A percentile compares a stretch with the other conserved stretches of the same genome.
Evolutionary conservation across 2,329 filamentous ascomycete genomes (phyloP).

Genomic region (Xylariaceae sp.): DNA sequence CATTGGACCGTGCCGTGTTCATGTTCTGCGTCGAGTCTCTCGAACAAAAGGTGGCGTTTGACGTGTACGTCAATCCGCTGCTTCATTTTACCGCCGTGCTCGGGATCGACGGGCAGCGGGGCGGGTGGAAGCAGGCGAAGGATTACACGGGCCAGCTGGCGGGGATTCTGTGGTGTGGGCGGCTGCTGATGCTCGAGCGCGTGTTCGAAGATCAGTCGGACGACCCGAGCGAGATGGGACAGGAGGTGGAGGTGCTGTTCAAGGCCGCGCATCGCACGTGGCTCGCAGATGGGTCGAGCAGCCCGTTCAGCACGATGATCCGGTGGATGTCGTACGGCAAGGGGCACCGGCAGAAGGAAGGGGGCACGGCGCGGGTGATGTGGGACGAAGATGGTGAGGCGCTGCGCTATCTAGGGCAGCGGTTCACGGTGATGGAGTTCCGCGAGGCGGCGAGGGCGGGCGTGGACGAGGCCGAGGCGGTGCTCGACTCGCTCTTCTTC

Average conservation of each 20-base stretch:
- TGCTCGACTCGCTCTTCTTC: background rate
- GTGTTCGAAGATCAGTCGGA: background rate
- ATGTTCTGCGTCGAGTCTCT: no score
- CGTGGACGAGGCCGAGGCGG: background rate
- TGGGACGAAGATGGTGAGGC: background rate
- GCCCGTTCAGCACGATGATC: constrained; percentile 4
- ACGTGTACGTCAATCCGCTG: no score
- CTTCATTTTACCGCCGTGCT: background rate
- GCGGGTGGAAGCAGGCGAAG: background rate
- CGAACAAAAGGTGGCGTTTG: no score
- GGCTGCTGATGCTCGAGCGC: background rate
- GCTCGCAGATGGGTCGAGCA: background rate
- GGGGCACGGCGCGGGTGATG: background rate
- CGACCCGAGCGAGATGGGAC: background rate
- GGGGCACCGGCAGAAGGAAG: background rate
- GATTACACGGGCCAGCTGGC: background rate
- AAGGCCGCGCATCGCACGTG: background rate
- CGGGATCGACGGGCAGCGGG: background rate
- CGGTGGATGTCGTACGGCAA: constrained; percentile 2
- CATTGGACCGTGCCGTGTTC: no score
- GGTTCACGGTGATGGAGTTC: no score
- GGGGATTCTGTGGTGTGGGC: background rate
- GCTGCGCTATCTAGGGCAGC: background rate
- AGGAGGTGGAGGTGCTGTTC: background rate
- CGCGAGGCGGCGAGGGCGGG: background rate